A percentile compares a stretch with the other conserved stretches of the same genome.
phyloP scores from a whole-genome alignment of 768 basidiomycete genomes.

The Phylloporus rhodoxanthus region DNA sequence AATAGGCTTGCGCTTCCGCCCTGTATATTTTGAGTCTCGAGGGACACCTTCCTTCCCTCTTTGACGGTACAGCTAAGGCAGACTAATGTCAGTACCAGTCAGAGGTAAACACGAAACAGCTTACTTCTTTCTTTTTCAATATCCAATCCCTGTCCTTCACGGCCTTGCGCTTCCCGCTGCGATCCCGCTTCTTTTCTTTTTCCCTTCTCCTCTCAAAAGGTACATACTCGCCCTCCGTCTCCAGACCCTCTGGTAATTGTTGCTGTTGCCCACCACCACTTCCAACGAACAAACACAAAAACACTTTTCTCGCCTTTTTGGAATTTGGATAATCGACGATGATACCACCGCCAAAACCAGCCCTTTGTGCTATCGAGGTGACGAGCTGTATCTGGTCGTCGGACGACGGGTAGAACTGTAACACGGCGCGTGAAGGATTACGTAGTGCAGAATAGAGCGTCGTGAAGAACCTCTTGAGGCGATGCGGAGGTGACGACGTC shows the following conservation, averaged over 20 bases:
- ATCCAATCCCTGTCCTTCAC: constrained; percentile 89
- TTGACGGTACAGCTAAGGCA: constrained; percentile 65
- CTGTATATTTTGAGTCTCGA: constrained; percentile 83
- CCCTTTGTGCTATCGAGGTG: constrained; percentile 85
- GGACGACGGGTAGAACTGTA: constrained; percentile 95
- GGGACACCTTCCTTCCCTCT: constrained; percentile 84
- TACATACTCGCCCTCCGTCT: constrained; percentile 60
- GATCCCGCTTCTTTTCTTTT: constrained; percentile 50
- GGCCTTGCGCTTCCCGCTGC: constrained; percentile 62
- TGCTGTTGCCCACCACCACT: constrained; percentile 55
- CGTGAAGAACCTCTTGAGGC: constrained; percentile 84
- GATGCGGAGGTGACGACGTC: constrained; percentile 85
- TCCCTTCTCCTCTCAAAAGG: constrained; percentile 78
- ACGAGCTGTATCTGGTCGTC: constrained; percentile 97
- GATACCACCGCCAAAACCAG: constrained; percentile 94
- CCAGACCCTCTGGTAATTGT: constrained; percentile 71
- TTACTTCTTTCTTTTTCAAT: constrained; percentile 91
- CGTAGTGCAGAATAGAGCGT: constrained; percentile 82
- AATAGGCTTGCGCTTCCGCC: constrained; percentile 73
- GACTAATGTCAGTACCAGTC: constrained; percentile 1
- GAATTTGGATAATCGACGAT: constrained; percentile 98
- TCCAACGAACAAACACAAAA: constrained; percentile 88
- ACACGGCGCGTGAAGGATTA: constrained; percentile 78
- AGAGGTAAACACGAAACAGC: constrained; percentile 13
- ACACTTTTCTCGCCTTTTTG: constrained; percentile 92